These are phyloP conservation scores for Alternaria arbusti DNA, from an alignment of 2,329 filamentous ascomycete species.

Conservation along the genomic window DNA sequence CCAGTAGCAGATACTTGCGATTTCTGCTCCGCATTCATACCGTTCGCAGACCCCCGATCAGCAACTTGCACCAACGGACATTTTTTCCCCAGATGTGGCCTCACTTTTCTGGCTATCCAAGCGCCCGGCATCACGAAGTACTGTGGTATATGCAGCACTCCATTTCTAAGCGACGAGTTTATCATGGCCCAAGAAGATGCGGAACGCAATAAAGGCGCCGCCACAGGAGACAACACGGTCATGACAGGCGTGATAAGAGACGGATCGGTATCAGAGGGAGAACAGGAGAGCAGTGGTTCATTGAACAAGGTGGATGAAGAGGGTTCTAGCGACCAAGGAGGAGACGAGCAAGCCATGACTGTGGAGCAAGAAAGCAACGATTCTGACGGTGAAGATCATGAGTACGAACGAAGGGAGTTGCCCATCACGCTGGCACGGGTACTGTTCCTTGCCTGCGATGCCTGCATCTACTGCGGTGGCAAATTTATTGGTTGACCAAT, in stretches of 20 bases:
- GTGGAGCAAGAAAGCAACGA: background rate
- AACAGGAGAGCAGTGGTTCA: background rate
- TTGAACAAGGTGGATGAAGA: background rate
- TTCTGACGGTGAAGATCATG: background rate
- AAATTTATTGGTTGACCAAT: slow-evolving; percentile 39
- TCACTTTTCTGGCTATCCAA: slow-evolving; percentile 63
- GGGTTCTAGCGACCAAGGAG: background rate
- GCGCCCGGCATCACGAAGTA: slow-evolving; percentile 60
- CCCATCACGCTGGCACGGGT: slow-evolving; percentile 36
- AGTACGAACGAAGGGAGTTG: background rate
- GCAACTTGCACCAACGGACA: slow-evolving; percentile 60
- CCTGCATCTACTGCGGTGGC: slow-evolving; percentile 47
- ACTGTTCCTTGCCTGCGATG: slow-evolving; percentile 45
- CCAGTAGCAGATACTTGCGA: slow-evolving; percentile 55
- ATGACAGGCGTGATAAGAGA: background rate
- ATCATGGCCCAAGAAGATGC: slow-evolving; percentile 30
- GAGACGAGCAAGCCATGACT: no score
- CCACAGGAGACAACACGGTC: background rate
- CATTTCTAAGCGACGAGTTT: slow-evolving; percentile 56
- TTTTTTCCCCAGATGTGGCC: slow-evolving; percentile 60
- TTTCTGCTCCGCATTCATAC: slow-evolving; percentile 57
- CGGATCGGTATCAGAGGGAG: background rate
- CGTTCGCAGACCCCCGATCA: slow-evolving; percentile 55
- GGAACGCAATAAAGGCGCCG: background rate
- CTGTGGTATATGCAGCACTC: slow-evolving; percentile 60